Conservation (phyloP, 148 eudicot species). For the Amaranthus cruentus region DNA sequence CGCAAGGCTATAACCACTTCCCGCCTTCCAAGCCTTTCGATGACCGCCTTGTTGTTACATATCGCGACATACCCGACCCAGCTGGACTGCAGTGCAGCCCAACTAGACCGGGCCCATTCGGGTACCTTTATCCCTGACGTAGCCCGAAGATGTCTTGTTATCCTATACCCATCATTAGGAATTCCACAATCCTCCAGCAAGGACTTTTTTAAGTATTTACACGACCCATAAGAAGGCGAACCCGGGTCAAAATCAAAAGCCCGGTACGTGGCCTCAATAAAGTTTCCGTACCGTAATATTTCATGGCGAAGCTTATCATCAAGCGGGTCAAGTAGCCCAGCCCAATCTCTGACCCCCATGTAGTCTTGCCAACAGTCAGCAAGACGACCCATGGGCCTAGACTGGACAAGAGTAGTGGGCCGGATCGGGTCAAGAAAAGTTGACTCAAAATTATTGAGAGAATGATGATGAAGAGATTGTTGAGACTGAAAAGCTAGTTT, state of each 20-base stretch:
- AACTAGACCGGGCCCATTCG: constrained; percentile 43
- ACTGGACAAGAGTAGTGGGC: not conserved
- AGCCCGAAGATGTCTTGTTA: constrained; percentile 54
- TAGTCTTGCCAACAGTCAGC: constrained; percentile 62
- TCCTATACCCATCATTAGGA: constrained; percentile 39
- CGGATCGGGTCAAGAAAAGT: not conserved
- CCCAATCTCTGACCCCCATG: constrained; percentile 69
- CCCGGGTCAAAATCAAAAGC: constrained; percentile 63
- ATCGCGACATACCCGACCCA: constrained; percentile 93
- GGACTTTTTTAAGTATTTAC: constrained; percentile 27
- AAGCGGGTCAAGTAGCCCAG: constrained; percentile 76
- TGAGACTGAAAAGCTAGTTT: constrained; percentile 10
- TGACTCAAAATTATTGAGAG: not conserved
- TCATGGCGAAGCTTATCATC: constrained; percentile 53
- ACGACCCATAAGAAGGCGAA: constrained; percentile 41
- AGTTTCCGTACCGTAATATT: constrained; percentile 71
- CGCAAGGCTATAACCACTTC: constrained; percentile 78
- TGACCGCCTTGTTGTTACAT: constrained; percentile 47
- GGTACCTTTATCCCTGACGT: constrained; percentile 70
- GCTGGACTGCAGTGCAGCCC: constrained; percentile 38
- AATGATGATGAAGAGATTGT: not conserved
- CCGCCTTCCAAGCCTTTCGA: constrained; percentile 62
- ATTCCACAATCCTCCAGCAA: constrained; percentile 41
- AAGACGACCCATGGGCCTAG: constrained; percentile 2
- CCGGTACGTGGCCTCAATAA: constrained; percentile 65